Conservation (phyloP, 2,329 filamentous ascomycete species). For the Tolypocladium guangdongense region DNA sequence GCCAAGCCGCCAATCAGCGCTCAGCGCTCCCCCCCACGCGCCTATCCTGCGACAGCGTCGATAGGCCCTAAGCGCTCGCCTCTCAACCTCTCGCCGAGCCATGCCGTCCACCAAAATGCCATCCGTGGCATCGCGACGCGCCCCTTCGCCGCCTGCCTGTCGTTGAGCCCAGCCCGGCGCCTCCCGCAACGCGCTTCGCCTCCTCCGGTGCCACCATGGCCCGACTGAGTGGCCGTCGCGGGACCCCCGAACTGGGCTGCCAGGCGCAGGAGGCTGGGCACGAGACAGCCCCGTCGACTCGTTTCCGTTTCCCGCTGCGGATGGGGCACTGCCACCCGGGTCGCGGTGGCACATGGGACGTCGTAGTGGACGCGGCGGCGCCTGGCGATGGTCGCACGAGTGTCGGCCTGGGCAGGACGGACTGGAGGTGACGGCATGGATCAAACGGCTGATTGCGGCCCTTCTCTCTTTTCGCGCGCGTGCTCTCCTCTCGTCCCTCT, state of each 20-base stretch:
- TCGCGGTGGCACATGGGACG: background rate
- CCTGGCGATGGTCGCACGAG: background rate
- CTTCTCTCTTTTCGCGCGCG: no score
- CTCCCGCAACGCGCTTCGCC: conserved; percentile 1
- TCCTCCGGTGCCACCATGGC: conserved; percentile 8
- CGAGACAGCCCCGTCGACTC: background rate
- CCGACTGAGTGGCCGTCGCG: conserved; percentile 6
- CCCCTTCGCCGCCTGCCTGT: background rate
- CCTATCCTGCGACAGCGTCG: background rate
- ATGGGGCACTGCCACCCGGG: background rate
- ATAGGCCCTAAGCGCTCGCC: background rate
- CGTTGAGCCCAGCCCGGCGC: background rate
- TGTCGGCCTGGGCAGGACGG: background rate
- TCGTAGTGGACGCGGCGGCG: background rate
- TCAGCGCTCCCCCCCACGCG: background rate
- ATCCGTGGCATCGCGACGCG: background rate
- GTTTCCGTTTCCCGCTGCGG: background rate
- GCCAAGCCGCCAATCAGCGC: background rate
- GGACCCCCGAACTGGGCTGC: background rate
- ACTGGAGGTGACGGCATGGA: background rate
- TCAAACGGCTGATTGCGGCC: background rate
- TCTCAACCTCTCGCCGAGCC: background rate
- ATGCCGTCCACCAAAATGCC: background rate
- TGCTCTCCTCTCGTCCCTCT: background rate
- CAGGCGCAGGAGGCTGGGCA: background rate